phyloP scores from a whole-genome alignment of 345 rosid genomes.

The Salix arbutifolia region DNA sequence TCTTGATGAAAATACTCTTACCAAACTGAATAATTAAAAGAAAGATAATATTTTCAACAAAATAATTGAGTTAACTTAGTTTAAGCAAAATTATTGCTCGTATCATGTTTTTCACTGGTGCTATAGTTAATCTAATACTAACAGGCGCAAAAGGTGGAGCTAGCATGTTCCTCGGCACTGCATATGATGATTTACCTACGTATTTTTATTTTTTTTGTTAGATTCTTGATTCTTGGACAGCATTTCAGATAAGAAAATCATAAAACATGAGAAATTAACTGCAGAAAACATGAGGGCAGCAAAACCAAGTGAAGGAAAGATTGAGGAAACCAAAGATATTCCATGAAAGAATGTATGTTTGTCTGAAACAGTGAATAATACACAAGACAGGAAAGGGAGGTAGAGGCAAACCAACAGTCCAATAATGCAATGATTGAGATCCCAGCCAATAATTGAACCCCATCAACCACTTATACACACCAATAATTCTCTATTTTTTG shows the following conservation, averaged over 20 bases:
- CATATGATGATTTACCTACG: too few relatives aligned
- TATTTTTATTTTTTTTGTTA: background rate
- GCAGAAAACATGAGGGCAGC: background rate
- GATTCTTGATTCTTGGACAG: background rate
- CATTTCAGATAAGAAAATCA: background rate
- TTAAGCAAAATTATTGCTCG: background rate
- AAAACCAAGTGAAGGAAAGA: background rate
- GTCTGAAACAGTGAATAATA: constrained; percentile 23
- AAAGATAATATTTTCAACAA: background rate
- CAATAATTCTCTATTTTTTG: constrained; percentile 32
- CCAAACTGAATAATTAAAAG: too few relatives aligned
- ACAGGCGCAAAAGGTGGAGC: background rate
- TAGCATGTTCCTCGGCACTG: background rate
- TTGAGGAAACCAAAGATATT: background rate
- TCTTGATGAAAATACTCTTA: too few relatives aligned
- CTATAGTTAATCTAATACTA: background rate
- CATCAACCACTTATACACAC: constrained; percentile 18
- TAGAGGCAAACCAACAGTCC: constrained; percentile 21
- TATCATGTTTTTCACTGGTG: background rate
- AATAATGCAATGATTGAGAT: constrained; percentile 43
- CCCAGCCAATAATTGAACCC: constrained; percentile 43
- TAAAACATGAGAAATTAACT: background rate
- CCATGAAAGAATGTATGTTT: constrained; percentile 9
- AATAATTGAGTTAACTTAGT: background rate
- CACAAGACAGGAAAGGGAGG: background rate